Conservation (phyloP, 179 eudicot genomes). For the Patellifolia procumbens region DNA sequence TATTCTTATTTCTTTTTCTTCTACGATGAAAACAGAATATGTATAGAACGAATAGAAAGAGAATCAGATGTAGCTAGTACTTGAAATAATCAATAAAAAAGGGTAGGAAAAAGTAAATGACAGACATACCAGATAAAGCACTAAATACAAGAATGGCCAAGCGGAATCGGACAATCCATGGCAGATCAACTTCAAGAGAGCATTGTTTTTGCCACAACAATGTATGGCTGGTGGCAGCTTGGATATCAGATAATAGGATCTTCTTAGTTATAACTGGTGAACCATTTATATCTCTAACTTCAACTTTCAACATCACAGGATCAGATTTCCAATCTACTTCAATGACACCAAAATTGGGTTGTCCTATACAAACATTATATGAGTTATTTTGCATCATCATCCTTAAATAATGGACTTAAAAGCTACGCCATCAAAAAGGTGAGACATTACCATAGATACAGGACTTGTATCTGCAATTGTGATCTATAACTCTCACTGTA, state of each 20-base stretch:
- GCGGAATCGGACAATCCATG: conserved; percentile 62
- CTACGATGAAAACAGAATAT: neutral
- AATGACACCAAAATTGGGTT: conserved; percentile 68
- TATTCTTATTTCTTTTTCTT: neutral
- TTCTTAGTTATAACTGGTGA: conserved; percentile 43
- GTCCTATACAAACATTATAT: conserved; percentile 38
- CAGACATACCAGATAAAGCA: conserved; percentile 45
- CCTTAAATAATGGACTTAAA: neutral
- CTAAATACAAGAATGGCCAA: conserved; percentile 43
- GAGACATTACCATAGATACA: conserved; percentile 62
- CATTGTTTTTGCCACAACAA: conserved; percentile 41
- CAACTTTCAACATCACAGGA: conserved; percentile 52
- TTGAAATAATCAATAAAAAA: neutral
- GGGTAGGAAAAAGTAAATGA: no score
- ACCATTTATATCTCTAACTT: conserved; percentile 60
- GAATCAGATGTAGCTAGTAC: neutral
- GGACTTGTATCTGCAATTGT: conserved; percentile 60
- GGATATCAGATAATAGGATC: conserved; percentile 49
- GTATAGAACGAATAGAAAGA: neutral
- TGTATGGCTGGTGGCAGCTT: conserved; percentile 26
- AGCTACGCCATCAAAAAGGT: neutral
- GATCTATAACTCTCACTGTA: conserved; percentile 51
- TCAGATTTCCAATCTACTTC: conserved; percentile 61
- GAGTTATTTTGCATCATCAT: neutral
- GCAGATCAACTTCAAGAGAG: conserved; percentile 58